Base-by-base conservation (phyloP, 2,329 filamentous ascomycete species). In the Pseudonectria buxi region DNA sequence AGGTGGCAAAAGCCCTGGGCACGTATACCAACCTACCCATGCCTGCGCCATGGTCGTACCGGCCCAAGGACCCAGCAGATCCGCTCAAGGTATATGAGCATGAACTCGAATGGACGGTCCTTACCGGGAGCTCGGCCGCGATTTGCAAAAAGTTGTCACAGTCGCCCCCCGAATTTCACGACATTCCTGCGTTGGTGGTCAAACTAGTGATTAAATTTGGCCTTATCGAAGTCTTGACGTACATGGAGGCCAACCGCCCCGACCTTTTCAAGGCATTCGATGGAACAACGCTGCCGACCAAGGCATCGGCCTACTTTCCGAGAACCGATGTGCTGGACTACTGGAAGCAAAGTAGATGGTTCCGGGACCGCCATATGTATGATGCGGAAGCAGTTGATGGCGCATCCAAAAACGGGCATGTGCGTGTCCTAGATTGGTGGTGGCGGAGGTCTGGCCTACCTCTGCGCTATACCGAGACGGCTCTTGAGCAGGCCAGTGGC, bases 121-220 rank as follows among this genome's bases (percentile, higher is more conserved):
- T 96, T 16, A 82, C 83, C 1, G 78, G 81, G 35, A 76, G 79
- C 25, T 74, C 85, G 6, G 61, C 72, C 1, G 77, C 81, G 24
- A 81, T 94, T 43, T 86, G 86, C 55, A 75, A 78, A 34, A 81
- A 86, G 50, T 73, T 95, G 27, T 76, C 82, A 6, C 63, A 76
- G 26, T 83, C 85, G 13, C 81, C 83, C 0, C 78, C 83, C 24
- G 77, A 77, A 16, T 83, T 86, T 46, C 67, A 68, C 45, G 71
- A 82, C 45, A 71, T 95, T 10, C 92, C 88, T 0, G 82, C 82
- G 3, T 69, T 94, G 2, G 85, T 86, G 26, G 84, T 92, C 43
- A 88, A 89, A 53, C 75, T 95, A 27, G 88, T 95, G 49, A 87
- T 95, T 66, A 88, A 92, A 46, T 95, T 95, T 57, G 85, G 82